Percentiles rank a stretch among this genome's conserved stretches.
Conservation (phyloP, 2,329 filamentous ascomycete species). For the Domatiomyces catenatus region DNA sequence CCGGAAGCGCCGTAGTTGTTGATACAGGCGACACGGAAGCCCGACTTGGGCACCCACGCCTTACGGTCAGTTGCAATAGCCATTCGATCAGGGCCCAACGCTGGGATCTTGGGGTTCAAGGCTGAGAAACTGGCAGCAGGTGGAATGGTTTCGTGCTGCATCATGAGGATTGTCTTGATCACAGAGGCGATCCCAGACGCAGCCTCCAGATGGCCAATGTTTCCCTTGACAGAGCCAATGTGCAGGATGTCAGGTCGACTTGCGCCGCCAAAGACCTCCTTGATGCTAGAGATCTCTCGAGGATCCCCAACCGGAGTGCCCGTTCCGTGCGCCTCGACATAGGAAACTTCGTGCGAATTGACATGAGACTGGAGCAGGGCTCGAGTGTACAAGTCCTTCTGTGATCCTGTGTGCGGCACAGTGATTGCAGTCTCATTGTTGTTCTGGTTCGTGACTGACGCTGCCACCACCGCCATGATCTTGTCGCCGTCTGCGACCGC, state of each 20-base stretch:
- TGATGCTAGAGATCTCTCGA: slow-evolving; percentile 10
- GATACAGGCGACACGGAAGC: too few relatives aligned
- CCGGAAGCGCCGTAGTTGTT: too few relatives aligned
- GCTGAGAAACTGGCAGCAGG: slow-evolving; percentile 1
- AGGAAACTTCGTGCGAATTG: slow-evolving; percentile 2
- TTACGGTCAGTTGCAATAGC: too few relatives aligned
- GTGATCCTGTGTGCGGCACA: too few relatives aligned
- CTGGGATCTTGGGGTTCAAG: too few relatives aligned
- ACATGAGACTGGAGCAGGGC: background rate
- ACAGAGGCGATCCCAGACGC: slow-evolving; percentile 18
- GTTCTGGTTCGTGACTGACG: too few relatives aligned
- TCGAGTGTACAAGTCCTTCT: too few relatives aligned
- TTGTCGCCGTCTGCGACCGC: slow-evolving; percentile 58
- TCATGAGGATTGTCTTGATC: slow-evolving; percentile 19
- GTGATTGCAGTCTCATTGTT: too few relatives aligned
- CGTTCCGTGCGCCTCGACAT: slow-evolving; percentile 20
- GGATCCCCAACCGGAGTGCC: slow-evolving; percentile 16
- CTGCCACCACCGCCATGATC: slow-evolving; percentile 41
- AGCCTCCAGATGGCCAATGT: slow-evolving; percentile 22
- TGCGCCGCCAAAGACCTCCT: background rate
- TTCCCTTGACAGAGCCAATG: slow-evolving; percentile 18
- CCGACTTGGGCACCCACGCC: too few relatives aligned
- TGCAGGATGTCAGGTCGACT: background rate
- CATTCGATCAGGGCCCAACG: too few relatives aligned
- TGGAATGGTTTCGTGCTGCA: slow-evolving; percentile 19